Evolutionary conservation across 2,329 filamentous ascomycete species (phyloP).

Genomic region (Paecilomyces sp.): DNA sequence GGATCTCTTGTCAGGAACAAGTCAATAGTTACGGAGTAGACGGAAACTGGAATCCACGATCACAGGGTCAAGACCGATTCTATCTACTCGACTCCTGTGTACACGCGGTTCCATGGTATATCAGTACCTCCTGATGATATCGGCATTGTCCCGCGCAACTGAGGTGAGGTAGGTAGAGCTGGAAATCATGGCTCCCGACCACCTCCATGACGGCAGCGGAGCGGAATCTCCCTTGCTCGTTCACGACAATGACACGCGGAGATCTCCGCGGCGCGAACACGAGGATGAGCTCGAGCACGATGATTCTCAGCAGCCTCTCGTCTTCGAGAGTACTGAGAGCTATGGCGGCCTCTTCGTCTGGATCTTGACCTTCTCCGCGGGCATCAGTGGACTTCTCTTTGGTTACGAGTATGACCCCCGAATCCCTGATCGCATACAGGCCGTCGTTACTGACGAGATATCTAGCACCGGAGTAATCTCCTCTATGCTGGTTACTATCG

Average conservation of each 20-base stretch:
- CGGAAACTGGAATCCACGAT: not conserved
- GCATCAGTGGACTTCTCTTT: constrained; percentile 53
- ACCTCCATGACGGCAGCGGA: constrained; percentile 14
- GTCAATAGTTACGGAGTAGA: not conserved
- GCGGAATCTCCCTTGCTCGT: constrained; percentile 25
- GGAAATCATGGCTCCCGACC: constrained; percentile 17
- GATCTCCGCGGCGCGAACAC: not conserved
- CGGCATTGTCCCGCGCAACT: not conserved
- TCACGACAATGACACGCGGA: constrained; percentile 5
- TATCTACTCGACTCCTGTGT: not conserved
- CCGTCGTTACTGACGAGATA: constrained; percentile 1
- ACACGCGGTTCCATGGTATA: not conserved
- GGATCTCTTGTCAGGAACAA: not conserved
- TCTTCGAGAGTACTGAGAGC: constrained; percentile 11
- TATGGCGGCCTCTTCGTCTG: constrained; percentile 44
- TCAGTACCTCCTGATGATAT: not conserved
- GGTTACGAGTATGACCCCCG: constrained; percentile 48
- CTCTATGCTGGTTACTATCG: constrained; percentile 51
- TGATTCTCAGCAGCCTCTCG: constrained; percentile 6
- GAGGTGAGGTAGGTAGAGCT: constrained; percentile 6
- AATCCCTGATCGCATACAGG: not conserved
- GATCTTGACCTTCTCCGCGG: constrained; percentile 50
- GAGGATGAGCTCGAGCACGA: constrained; percentile 7
- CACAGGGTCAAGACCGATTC: not conserved
- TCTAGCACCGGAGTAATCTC: constrained; percentile 54